Evolutionary conservation across 164 flowering plant species (phyloP), one percentile per base, ranked within the genome.

Genomic region (Macadamia integrifolia): DNA sequence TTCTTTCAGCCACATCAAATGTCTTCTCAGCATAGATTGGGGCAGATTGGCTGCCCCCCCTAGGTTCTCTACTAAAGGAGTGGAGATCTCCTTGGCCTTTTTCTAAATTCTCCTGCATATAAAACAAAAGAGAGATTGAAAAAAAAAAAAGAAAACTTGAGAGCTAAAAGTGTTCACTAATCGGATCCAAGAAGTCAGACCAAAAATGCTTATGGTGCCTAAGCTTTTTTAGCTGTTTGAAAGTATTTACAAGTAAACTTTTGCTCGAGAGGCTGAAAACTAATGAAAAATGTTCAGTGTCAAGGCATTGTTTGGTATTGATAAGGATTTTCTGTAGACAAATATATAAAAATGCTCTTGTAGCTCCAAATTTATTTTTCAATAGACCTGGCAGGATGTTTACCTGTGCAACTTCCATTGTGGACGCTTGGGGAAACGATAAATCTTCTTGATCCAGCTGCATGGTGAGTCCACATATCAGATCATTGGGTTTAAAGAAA

Each of bases 391-490:
- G 43, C 11, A 12, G 23, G 66, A 71, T 58, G 29, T 60, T 75
- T 75, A 88, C 96, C 96, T 84, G 82, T 50, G 78, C 61, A 70
- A 80, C 44, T 57, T 75, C 86, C 42, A 53, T 29, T 8, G 71
- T 63, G 28, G 85, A 63, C 58, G 78, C 69, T 57, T 73, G 81
- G 1, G 87, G 80, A 81, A 80, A 75, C 31, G 87, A 70, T 53
- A 76, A 50, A 42, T 84, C 90, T 59, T 66, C 81, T 73, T 79
- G 88, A 79, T 87, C 92, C 77, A 90, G 59, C 98, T 87, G 91
- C 81, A 82, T 9, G 55, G 40, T 29, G 43, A 60, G 43, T 58
- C 52, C 15, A 40, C 17, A 62, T 32, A 58, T 35, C 64, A 68
- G 68, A 58, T 68, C 23, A 55, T 66, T 35, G 44, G 4, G 7